Evolutionary conservation across 352 stramenopile species (phyloP), one percentile per base, ranked within the genome.

Genomic region (Globisporangium barbulae): DNA sequence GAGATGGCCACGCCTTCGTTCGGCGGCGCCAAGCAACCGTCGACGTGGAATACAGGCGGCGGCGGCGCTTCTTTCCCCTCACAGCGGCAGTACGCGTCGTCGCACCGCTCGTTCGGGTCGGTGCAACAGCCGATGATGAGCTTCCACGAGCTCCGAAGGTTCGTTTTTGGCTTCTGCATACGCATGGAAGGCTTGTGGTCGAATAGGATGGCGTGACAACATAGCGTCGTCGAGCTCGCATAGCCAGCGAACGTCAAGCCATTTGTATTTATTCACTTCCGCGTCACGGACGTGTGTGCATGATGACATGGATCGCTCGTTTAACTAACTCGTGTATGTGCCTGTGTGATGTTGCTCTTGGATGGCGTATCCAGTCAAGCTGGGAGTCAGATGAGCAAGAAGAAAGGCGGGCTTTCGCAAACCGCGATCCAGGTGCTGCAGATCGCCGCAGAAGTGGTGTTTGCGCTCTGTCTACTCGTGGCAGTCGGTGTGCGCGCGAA

Each of bases 401-500:
- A 59, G 13, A 47, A 21, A 8, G 31, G n/a, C 41, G 59, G 59
- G 50, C 50, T 79, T 47, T 75, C 74, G 57, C 57, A 59, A 12
- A 56, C 61, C 31, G 64, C 63, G 6, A 37, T 76, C 28, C 37
- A 68, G 30, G 50, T 41, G 21, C 68, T 83, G 21, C 69, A 66
- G 30, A 58, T 49, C 15, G 48, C 52, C 13, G 66, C 67, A 9
- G 63, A 83, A 25, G 61, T 76, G 52, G 21, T 85, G 5, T 82
- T 89, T 48, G 74, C 81, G 21, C 30, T 87, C 21, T 84, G 74
- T 47, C 71, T 93, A 13, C 62, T 89, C 22, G 65, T 81, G 12
- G 75, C 81, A 7, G 73, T 86, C n/a, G 72, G 69, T 13, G 53
- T 68, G 44, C 80, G 82, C 15, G 79, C 76, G 25, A 90, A 80